Evolutionary conservation across 192 early-diverging fungal species (phyloP).

Genomic region (Chytriomyces hyalinus): DNA sequence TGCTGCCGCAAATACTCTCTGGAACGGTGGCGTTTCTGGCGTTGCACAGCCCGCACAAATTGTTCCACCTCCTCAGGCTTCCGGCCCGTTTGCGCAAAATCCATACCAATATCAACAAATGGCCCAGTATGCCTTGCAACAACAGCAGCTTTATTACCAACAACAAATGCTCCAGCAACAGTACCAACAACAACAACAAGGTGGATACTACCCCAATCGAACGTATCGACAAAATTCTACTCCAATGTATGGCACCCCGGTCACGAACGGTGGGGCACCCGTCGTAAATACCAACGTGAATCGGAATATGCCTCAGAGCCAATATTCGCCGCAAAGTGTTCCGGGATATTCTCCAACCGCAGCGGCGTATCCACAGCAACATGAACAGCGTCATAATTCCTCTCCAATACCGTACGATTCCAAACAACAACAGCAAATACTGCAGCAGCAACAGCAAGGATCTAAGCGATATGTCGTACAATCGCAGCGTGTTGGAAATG

Average conservation of each 20-base stretch:
- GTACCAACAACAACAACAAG: conserved; percentile 10
- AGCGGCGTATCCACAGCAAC: conserved; percentile 4
- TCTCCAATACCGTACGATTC: background rate
- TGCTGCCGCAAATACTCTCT: background rate
- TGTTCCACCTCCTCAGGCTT: background rate
- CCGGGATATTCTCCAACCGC: background rate
- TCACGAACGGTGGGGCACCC: background rate
- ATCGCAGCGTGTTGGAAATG: background rate
- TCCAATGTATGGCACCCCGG: background rate
- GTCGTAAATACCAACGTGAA: background rate
- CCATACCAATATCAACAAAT: background rate
- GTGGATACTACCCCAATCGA: background rate
- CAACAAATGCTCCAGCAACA: conserved; percentile 12
- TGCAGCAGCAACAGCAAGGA: conserved; percentile 19
- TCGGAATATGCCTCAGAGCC: background rate
- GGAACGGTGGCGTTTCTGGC: background rate
- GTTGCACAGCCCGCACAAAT: background rate
- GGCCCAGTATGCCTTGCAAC: conserved; percentile 12
- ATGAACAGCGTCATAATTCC: conserved; percentile 10
- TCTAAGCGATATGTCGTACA: background rate
- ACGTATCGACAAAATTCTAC: background rate
- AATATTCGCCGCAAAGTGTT: conserved; percentile 8
- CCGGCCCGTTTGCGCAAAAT: background rate
- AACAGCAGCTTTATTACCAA: conserved; percentile 12
- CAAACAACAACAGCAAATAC: background rate